phyloP scores from a whole-genome alignment of 73 alveolate genomes.

The Uronychia binucleata region DNA sequence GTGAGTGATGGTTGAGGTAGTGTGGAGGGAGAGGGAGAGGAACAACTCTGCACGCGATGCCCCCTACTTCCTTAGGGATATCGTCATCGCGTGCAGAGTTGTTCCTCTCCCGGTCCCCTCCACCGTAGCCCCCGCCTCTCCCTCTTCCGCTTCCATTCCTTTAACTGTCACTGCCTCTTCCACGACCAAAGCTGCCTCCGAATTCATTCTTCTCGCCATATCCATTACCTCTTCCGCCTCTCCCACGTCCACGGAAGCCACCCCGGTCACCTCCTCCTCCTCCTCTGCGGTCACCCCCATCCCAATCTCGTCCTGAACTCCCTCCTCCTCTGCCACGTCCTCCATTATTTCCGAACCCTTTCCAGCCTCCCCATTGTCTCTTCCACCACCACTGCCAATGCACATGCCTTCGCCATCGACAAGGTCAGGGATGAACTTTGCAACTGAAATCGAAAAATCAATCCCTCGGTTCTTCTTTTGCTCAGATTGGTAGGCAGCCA shows the following conservation, averaged over 20 bases:
- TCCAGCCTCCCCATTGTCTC: slow-evolving; percentile 15
- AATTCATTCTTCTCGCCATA: background rate
- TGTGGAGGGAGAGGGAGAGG: too few species aligned
- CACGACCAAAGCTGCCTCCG: slow-evolving; percentile 26
- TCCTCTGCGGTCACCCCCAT: background rate
- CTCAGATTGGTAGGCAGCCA: background rate
- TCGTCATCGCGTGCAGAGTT: background rate
- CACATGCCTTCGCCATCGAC: background rate
- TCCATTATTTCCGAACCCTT: slow-evolving; percentile 15
- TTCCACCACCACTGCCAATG: slow-evolving; percentile 10
- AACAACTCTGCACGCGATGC: too few species aligned
- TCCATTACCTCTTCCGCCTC: background rate
- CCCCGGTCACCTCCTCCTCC: slow-evolving; percentile 29
- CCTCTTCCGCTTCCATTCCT: slow-evolving; percentile 14
- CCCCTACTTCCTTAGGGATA: too few species aligned
- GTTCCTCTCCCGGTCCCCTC: background rate
- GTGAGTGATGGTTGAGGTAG: too few species aligned
- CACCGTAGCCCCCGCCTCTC: slow-evolving; percentile 5
- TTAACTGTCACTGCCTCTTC: background rate
- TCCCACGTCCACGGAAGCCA: background rate
- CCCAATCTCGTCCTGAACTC: background rate
- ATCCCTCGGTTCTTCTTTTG: background rate
- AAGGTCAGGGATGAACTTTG: background rate
- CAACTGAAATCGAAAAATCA: background rate
- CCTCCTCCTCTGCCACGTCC: slow-evolving; percentile 10